These are phyloP conservation scores for Fomitopsis palustris DNA, from an alignment of 1,284 basidiomycete genomes.

Conservation along the genomic window DNA sequence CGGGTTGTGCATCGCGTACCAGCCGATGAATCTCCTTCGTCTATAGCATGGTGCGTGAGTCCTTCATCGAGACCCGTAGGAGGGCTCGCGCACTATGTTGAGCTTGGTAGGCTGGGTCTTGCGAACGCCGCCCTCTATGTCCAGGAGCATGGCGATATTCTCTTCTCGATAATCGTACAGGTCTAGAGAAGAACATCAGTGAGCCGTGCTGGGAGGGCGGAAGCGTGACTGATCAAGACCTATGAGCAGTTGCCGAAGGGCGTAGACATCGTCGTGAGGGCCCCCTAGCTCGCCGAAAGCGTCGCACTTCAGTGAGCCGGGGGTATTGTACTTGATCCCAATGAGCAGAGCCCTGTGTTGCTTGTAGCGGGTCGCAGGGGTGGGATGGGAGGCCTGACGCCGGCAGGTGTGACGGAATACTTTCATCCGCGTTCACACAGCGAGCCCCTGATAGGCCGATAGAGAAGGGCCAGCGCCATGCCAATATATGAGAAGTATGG, in stretches of 20 bases:
- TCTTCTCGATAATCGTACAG: conserved; percentile 9
- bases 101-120: conserved; percentile 7
- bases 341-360: conserved; percentile 13
- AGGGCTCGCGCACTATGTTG: conserved; percentile 13
- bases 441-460: too few species aligned
- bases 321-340: conserved; percentile 12
- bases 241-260: conserved; percentile 9
- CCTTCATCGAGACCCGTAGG: neutral
- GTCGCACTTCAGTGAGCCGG: neutral
- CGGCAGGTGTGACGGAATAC: neutral
- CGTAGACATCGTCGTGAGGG: conserved; percentile 11
- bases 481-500: too few species aligned
- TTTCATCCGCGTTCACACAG: neutral
- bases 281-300: conserved; percentile 1
- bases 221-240: conserved; percentile 1
- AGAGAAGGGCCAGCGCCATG: neutral
- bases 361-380: neutral
- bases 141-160: conserved; percentile 12
- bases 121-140: conserved; percentile 1
- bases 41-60: neutral
- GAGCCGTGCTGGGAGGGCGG: neutral
- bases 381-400: neutral
- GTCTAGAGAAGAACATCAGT: neutral
- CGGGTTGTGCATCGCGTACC: conserved; percentile 10
- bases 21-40: conserved; percentile 8